phyloP scores from a whole-genome alignment of 805 yeast genomes.

The Saccharomyces jurei region DNA sequence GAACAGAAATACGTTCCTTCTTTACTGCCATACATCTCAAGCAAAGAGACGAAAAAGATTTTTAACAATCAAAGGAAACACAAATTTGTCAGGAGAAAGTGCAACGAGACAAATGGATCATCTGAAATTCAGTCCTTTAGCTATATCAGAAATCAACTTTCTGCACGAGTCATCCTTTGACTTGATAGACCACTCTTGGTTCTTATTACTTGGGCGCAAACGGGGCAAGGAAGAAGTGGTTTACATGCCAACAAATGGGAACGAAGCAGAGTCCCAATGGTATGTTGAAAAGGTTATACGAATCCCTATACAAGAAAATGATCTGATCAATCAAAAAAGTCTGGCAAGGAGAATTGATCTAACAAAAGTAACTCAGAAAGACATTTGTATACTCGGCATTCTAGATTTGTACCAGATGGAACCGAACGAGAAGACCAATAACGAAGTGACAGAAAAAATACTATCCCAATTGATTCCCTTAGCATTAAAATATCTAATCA shows the following conservation, averaged over 20 bases:
- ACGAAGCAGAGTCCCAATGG: neutral
- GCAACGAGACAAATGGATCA: neutral
- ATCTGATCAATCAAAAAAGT: neutral
- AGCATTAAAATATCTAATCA: neutral
- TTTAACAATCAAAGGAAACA: neutral
- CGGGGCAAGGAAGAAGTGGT: neutral
- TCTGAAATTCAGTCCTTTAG: slow-evolving; percentile 4
- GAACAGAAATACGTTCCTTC: neutral
- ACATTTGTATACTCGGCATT: neutral
- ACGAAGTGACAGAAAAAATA: neutral
- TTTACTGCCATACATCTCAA: neutral
- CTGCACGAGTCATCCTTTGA: slow-evolving; percentile 3
- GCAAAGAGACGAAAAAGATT: neutral
- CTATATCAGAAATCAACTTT: slow-evolving; percentile 10
- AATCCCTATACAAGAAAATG: neutral
- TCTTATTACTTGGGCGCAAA: neutral
- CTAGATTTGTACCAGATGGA: neutral
- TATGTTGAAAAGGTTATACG: neutral
- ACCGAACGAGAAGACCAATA: neutral
- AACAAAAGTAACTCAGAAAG: neutral
- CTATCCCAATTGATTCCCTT: neutral
- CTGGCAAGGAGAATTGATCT: neutral
- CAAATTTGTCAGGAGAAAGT: neutral
- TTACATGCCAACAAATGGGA: neutral
- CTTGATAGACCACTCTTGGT: neutral